Conservation (phyloP, 1,139 yeast species). For the Lodderomyces metapsilosis region DNA sequence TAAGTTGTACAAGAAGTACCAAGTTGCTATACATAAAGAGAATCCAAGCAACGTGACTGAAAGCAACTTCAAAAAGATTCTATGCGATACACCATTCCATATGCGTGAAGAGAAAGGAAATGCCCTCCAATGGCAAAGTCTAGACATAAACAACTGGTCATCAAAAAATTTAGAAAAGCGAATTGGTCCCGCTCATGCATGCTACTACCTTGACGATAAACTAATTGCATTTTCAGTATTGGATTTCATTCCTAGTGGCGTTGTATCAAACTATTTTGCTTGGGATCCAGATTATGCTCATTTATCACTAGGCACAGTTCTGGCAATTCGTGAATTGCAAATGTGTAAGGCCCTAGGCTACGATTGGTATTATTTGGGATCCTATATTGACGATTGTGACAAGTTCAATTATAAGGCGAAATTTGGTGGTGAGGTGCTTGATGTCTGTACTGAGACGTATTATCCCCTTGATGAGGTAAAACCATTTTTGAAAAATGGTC, state of each 20-base stretch:
- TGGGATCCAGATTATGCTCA: slow-evolving; percentile 83
- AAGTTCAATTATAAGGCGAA: slow-evolving; percentile 83
- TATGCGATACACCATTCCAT: slow-evolving; percentile 67
- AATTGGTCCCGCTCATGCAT: slow-evolving; percentile 65
- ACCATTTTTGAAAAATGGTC: slow-evolving; percentile 34
- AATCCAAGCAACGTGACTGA: slow-evolving; percentile 42
- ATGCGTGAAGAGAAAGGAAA: slow-evolving; percentile 25
- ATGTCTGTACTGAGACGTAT: slow-evolving; percentile 47
- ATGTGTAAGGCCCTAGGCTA: slow-evolving; percentile 42
- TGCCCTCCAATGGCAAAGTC: slow-evolving; percentile 26
- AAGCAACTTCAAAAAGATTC: slow-evolving; percentile 56
- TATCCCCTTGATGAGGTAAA: slow-evolving; percentile 39
- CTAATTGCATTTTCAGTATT: slow-evolving; percentile 76
- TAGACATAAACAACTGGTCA: slow-evolving; percentile 22
- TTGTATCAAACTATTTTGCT: slow-evolving; percentile 83
- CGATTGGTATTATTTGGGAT: slow-evolving; percentile 69
- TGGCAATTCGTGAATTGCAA: slow-evolving; percentile 70
- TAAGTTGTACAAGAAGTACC: slow-evolving; percentile 67
- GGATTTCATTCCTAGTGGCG: slow-evolving; percentile 72
- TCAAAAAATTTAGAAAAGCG: slow-evolving; percentile 12
- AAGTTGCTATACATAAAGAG: slow-evolving; percentile 66
- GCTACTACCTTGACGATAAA: slow-evolving; percentile 63
- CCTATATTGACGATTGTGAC: slow-evolving; percentile 71
- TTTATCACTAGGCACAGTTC: slow-evolving; percentile 72
- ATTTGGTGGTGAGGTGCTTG: slow-evolving; percentile 73